Evolutionary conservation across 768 basidiomycete species (phyloP).

Genomic region (Phaeotremella fagi): DNA sequence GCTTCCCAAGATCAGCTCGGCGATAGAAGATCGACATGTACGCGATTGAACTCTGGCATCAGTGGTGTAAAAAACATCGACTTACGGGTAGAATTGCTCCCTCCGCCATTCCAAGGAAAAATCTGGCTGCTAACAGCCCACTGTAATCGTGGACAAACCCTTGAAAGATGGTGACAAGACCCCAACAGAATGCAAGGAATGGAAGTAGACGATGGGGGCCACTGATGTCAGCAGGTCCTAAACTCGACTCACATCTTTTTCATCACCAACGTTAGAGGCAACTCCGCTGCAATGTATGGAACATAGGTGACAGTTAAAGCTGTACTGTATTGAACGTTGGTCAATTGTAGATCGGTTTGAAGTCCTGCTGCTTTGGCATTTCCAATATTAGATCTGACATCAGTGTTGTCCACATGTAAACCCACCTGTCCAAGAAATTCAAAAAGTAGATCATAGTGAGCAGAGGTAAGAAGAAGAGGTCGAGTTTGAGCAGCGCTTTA

Average conservation of each 20-base stretch:
- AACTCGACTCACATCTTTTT: conserved; percentile 47
- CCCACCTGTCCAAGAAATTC: conserved; percentile 24
- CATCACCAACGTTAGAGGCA: conserved; percentile 61
- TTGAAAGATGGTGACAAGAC: conserved; percentile 62
- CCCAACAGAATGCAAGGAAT: conserved; percentile 63
- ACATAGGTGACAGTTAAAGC: conserved; percentile 43
- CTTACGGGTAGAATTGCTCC: conserved; percentile 35
- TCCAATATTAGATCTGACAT: conserved; percentile 51
- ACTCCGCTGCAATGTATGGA: conserved; percentile 57
- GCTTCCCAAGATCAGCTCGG: conserved; percentile 33
- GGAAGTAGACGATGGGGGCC: conserved; percentile 63
- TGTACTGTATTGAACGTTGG: conserved; percentile 48
- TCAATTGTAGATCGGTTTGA: conserved; percentile 56
- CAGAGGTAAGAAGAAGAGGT: conserved; percentile 15
- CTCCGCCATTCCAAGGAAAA: conserved; percentile 37
- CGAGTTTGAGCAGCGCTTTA: conserved; percentile 17
- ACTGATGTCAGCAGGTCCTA: conserved; percentile 33
- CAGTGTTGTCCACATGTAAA: not conserved
- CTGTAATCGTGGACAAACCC: conserved; percentile 30
- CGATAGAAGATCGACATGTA: conserved; percentile 37
- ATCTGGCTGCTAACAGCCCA: conserved; percentile 34
- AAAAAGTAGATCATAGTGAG: conserved; percentile 26
- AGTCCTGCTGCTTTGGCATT: conserved; percentile 64
- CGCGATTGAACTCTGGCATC: conserved; percentile 21
- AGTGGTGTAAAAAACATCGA: not conserved